A percentile compares a stretch with the other conserved stretches of the same genome.
phyloP scores from a whole-genome alignment of 192 early-diverging fungal genomes.

The Coemansia sp. region DNA sequence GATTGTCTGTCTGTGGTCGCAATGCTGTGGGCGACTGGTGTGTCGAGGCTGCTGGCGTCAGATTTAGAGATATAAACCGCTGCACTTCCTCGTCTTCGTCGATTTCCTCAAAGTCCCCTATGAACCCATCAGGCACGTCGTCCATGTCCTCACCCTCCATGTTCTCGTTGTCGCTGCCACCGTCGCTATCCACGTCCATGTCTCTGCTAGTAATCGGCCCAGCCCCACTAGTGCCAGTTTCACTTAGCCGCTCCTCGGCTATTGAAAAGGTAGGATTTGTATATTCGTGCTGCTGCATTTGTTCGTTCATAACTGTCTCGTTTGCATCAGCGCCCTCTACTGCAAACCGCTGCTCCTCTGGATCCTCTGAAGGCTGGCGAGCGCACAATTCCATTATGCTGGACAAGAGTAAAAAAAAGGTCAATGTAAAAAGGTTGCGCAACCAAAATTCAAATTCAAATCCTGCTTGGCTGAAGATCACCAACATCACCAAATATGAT shows the following conservation, averaged over 20 bases:
- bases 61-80: conserved; percentile 47
- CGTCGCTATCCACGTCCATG: conserved; percentile 3
- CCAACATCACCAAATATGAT: background rate
- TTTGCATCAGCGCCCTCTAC: background rate
- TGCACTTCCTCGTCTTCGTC: conserved; percentile 50
- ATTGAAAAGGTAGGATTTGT: background rate
- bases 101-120: conserved; percentile 53
- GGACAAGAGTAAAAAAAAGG: background rate
- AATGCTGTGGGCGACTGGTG: conserved; percentile 29
- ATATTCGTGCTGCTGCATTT: background rate
- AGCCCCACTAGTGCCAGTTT: background rate
- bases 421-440: background rate
- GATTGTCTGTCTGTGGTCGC: background rate
- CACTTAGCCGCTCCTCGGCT: background rate
- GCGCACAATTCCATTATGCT: conserved; percentile 4
- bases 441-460: background rate
- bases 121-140: conserved; percentile 22
- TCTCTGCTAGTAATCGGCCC: background rate
- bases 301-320: background rate
- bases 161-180: conserved; percentile 11
- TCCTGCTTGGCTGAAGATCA: background rate
- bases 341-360: background rate
- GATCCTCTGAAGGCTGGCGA: background rate
- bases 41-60: conserved; percentile 36
- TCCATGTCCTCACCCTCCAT: conserved; percentile 15